Percentiles rank a stretch among this genome's conserved stretches.
These are phyloP conservation scores for Diospyros kaki DNA, from an alignment of 148 eudicot genomes.

Conservation along the genomic window DNA sequence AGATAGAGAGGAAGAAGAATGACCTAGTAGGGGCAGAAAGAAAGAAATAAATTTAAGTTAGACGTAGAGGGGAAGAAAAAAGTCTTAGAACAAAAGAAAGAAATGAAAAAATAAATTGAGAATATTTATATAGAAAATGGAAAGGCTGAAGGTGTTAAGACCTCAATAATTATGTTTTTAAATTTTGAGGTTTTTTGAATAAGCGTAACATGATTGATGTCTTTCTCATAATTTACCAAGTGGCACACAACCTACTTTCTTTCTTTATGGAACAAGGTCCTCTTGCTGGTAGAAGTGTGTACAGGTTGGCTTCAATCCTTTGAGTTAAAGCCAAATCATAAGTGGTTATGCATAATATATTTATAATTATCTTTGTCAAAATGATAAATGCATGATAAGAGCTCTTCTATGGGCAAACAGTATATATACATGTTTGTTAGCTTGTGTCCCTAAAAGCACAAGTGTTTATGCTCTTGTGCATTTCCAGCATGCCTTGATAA, in stretches of 20 bases:
- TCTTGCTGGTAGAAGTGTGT: background rate
- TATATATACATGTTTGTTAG: background rate
- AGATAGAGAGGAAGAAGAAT: no score
- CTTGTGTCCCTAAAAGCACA: background rate
- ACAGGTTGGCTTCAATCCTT: background rate
- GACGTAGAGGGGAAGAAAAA: no score
- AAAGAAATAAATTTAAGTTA: no score
- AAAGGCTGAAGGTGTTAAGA: background rate
- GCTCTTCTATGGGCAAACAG: constrained; percentile 3
- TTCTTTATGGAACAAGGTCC: background rate
- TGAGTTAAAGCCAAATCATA: background rate
- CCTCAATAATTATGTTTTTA: background rate
- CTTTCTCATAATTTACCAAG: constrained; percentile 4
- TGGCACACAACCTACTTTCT: background rate
- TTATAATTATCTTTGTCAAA: background rate
- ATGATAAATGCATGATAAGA: background rate
- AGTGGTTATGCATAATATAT: background rate
- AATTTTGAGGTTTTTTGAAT: background rate
- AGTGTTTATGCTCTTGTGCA: background rate
- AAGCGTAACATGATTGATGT: background rate
- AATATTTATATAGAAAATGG: background rate
- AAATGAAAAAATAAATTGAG: no score
- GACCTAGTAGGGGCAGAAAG: no score
- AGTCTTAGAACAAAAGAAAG: no score
- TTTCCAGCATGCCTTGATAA: background rate